phyloP scores from a whole-genome alignment of 495 filamentous ascomycete genomes.

The Neurospora sp. region DNA sequence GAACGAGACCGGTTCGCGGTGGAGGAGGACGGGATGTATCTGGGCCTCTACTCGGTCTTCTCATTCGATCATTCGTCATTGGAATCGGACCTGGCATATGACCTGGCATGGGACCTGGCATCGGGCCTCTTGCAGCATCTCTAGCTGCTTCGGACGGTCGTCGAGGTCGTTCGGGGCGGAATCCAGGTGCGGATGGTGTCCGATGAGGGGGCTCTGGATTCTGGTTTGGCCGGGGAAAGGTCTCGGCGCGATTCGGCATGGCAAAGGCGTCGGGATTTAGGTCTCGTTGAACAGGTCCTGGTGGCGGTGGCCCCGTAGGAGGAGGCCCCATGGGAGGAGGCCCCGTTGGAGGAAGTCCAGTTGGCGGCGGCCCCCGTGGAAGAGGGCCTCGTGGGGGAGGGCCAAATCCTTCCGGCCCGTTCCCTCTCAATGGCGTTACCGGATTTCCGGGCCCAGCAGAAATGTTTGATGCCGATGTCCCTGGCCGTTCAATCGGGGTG shows the following conservation, averaged over 20 bases:
- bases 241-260: constrained; percentile 41
- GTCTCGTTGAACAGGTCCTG: constrained; percentile 12
- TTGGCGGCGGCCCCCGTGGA: neutral
- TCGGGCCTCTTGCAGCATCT: constrained; percentile 7
- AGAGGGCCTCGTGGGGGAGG: constrained; percentile 17
- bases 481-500: constrained; percentile 22
- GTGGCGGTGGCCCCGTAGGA: neutral
- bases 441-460: constrained; percentile 28
- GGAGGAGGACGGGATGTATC: constrained; percentile 39
- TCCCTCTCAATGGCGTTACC: constrained; percentile 31
- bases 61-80: constrained; percentile 17
- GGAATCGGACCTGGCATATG: neutral
- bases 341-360: neutral
- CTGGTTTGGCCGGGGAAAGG: constrained; percentile 38
- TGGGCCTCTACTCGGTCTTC: constrained; percentile 37
- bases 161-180: constrained; percentile 26
- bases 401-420: constrained; percentile 42
- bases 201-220: constrained; percentile 27
- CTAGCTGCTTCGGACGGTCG: constrained; percentile 19
- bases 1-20: constrained; percentile 35
- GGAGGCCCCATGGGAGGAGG: neutral
- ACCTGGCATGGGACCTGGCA: constrained; percentile 7
- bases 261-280: constrained; percentile 23
- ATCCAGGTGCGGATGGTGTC: constrained; percentile 33
- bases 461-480: constrained; percentile 31